Conservation (phyloP, 176 grass and related monocot species). For the Cenchrus purpureus region DNA sequence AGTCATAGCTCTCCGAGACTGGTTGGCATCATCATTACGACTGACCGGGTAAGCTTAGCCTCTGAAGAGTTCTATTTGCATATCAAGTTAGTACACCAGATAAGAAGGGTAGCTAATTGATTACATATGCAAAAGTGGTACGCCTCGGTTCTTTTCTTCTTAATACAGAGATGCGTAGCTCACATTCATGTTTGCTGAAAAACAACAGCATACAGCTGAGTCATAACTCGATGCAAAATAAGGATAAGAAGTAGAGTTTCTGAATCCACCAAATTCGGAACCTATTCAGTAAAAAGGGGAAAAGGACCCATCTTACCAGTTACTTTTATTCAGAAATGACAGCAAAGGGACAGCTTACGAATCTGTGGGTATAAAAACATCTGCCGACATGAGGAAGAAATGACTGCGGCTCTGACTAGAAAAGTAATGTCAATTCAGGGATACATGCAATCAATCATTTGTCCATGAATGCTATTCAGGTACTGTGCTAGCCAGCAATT, state of each 20-base stretch:
- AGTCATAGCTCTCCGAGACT: neutral
- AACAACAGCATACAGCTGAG: neutral
- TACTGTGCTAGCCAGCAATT: neutral
- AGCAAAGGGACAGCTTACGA: slow-evolving; percentile 23
- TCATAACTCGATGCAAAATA: slow-evolving; percentile 6
- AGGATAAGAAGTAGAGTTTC: neutral
- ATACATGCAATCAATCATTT: slow-evolving; percentile 30
- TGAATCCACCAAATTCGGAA: slow-evolving; percentile 8
- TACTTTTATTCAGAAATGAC: slow-evolving; percentile 39
- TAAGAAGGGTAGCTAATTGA: slow-evolving; percentile 2
- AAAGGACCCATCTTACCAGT: neutral
- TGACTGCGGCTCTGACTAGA: neutral
- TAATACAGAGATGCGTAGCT: neutral
- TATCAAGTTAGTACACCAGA: slow-evolving; percentile 9
- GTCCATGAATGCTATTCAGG: slow-evolving; percentile 5
- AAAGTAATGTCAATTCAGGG: slow-evolving; percentile 39
- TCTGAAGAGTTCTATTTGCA: neutral
- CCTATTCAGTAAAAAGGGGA: neutral
- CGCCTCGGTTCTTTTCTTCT: neutral
- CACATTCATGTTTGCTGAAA: neutral
- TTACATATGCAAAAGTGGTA: neutral
- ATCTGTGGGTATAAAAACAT: neutral
- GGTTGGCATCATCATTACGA: neutral
- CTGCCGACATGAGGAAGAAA: slow-evolving; percentile 40
- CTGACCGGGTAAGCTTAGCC: neutral